Evolutionary conservation across 768 basidiomycete genomes (phyloP).

Genomic region (Boletus huronensis): DNA sequence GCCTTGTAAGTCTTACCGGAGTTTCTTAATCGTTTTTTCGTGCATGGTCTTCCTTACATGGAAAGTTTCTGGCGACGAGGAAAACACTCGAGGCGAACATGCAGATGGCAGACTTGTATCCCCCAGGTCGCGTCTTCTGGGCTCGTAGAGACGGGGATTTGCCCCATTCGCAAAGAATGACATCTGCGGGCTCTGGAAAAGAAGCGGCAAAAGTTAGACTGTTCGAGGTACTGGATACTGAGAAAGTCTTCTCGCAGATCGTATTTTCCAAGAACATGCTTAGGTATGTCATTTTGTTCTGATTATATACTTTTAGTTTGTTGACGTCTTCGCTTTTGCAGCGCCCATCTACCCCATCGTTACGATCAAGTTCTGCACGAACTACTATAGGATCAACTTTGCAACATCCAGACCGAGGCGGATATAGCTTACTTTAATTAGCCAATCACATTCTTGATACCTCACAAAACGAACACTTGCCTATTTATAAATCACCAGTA

Average conservation of each 20-base stretch:
- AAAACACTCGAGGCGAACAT: conserved; percentile 87
- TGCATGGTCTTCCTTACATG: neutral
- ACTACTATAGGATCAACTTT: conserved; percentile 41
- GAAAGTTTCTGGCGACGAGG: conserved; percentile 71
- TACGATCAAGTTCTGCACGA: conserved; percentile 77
- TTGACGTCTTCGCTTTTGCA: conserved; percentile 23
- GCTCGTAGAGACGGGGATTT: conserved; percentile 72
- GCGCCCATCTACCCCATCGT: conserved; percentile 76
- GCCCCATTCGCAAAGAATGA: conserved; percentile 42
- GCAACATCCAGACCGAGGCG: neutral
- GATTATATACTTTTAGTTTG: neutral
- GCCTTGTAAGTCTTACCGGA: neutral
- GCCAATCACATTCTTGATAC: conserved; percentile 7
- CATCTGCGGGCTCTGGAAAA: conserved; percentile 14
- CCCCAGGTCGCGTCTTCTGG: conserved; percentile 78
- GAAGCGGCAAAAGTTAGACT: conserved; percentile 57
- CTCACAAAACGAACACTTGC: neutral
- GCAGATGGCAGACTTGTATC: conserved; percentile 67
- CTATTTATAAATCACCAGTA: conserved; percentile 1
- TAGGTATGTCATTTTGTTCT: conserved; percentile 42
- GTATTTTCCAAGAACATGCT: conserved; percentile 83
- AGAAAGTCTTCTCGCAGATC: conserved; percentile 76
- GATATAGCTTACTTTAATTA: neutral
- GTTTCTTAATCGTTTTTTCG: neutral
- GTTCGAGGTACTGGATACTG: conserved; percentile 75